A percentile compares a stretch with the other conserved stretches of the same genome.
Evolutionary conservation across 2,329 filamentous ascomycete species (phyloP).

Genomic region (Exophiala aquamarina): DNA sequence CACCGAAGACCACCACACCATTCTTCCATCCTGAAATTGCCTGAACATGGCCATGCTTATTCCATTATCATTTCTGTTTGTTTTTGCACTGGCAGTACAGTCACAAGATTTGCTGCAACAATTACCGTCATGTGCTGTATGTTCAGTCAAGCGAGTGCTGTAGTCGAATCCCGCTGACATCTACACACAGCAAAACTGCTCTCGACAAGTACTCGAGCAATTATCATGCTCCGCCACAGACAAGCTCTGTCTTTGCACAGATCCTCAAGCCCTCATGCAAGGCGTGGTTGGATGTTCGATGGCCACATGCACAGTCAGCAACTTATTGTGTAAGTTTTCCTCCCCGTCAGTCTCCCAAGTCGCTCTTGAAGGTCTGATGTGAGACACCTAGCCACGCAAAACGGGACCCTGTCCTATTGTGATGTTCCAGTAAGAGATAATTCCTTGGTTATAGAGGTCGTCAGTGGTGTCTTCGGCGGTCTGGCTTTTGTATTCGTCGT

Average conservation of each 20-base stretch:
- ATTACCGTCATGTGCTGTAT: not conserved
- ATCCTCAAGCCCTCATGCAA: not conserved
- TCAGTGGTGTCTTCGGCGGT: conserved; percentile 2
- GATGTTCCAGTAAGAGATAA: conserved; percentile 4
- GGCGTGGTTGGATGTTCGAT: not conserved
- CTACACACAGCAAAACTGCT: conserved; percentile 1
- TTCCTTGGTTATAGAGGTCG: not conserved
- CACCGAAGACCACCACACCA: no score
- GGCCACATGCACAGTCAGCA: not conserved
- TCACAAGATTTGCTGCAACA: not conserved
- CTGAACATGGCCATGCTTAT: no score
- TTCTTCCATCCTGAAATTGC: no score
- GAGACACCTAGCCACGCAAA: not conserved
- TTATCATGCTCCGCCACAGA: not conserved
- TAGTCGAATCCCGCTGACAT: no score
- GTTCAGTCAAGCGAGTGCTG: no score
- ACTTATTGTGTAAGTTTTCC: not conserved
- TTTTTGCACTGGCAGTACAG: not conserved
- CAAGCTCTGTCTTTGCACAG: not conserved
- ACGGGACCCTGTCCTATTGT: conserved; percentile 1
- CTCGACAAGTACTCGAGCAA: not conserved
- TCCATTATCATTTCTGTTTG: no score
- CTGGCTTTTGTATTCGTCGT: not conserved
- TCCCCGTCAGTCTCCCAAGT: no score
- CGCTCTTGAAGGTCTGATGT: no score